These are phyloP conservation scores for Lobulomyces angularis DNA, from an alignment of 192 early-diverging fungal genomes.

Conservation along the genomic window DNA sequence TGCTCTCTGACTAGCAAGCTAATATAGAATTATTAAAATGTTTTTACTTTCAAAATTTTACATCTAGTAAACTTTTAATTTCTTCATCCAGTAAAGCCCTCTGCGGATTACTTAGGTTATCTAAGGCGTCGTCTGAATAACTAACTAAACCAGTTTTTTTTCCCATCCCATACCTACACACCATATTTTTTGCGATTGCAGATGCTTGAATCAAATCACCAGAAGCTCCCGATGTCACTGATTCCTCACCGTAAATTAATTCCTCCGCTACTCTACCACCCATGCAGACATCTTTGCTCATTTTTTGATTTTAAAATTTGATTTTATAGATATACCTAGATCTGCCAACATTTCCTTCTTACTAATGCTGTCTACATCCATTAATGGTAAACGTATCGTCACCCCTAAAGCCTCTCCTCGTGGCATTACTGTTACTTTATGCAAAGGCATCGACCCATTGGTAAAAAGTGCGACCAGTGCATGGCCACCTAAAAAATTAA, in stretches of 20 bases:
- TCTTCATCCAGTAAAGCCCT: conserved; percentile 78
- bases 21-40: conserved; percentile 6
- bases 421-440: conserved; percentile 98
- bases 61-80: conserved; percentile 63
- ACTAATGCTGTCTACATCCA: conserved; percentile 68
- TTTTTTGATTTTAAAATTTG: too few relatives aligned
- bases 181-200: conserved; percentile 79
- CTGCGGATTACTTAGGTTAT: conserved; percentile 54
- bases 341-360: conserved; percentile 73
- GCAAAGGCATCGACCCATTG: conserved; percentile 86
- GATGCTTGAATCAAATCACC: conserved; percentile 89
- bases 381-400: conserved; percentile 88
- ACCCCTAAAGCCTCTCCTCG: conserved; percentile 74
- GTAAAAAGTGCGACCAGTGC: conserved; percentile 89
- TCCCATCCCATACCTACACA: conserved; percentile 85
- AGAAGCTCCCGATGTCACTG: conserved; percentile 87
- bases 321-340: too few relatives aligned
- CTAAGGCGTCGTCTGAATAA: conserved; percentile 63
- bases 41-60: conserved; percentile 12
- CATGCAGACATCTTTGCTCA: conserved; percentile 89
- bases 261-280: conserved; percentile 97
- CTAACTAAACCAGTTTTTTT: conserved; percentile 80
- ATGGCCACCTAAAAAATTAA: too few relatives aligned
- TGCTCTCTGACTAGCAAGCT: conserved; percentile 32
- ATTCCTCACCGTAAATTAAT: conserved; percentile 84